Conservation (phyloP, 305 asterid species). For the Nicotiana rustica region DNA sequence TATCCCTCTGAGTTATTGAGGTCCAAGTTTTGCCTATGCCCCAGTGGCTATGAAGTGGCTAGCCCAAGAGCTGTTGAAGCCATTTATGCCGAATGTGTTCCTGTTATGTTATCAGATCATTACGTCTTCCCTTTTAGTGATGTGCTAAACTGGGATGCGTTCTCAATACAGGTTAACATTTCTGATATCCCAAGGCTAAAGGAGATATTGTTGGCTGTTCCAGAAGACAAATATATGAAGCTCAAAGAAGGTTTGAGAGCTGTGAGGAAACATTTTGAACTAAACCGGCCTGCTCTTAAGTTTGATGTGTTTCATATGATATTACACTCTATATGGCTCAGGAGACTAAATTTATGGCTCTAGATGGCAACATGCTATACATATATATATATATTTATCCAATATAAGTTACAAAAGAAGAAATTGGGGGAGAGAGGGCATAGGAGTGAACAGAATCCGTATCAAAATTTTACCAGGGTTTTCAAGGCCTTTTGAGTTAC, state of each 20-base stretch:
- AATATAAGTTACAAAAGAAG: neutral
- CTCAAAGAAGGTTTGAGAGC: slow-evolving; percentile 69
- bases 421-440: neutral
- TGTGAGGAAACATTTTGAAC: slow-evolving; percentile 77
- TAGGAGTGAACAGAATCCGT: neutral
- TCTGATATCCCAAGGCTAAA: slow-evolving; percentile 69
- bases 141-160: slow-evolving; percentile 87
- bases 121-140: slow-evolving; percentile 89
- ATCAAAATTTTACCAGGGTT: neutral
- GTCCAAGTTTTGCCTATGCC: slow-evolving; percentile 85
- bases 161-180: slow-evolving; percentile 63
- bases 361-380: slow-evolving; percentile 20
- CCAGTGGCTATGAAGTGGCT: slow-evolving; percentile 94
- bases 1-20: slow-evolving; percentile 59
- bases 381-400: neutral
- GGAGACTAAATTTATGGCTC: slow-evolving; percentile 67
- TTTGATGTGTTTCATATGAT: slow-evolving; percentile 90
- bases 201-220: slow-evolving; percentile 62
- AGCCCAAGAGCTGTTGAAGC: slow-evolving; percentile 95
- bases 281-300: slow-evolving; percentile 68
- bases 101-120: slow-evolving; percentile 73
- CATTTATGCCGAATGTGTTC: slow-evolving; percentile 83
- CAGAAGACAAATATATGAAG: slow-evolving; percentile 56
- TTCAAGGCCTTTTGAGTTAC: neutral
- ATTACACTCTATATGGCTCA: slow-evolving; percentile 88